Evolutionary conservation across 2,329 filamentous ascomycete species (phyloP), one percentile per base, ranked within the genome.

Genomic region (Phyllosticta capitalensis): DNA sequence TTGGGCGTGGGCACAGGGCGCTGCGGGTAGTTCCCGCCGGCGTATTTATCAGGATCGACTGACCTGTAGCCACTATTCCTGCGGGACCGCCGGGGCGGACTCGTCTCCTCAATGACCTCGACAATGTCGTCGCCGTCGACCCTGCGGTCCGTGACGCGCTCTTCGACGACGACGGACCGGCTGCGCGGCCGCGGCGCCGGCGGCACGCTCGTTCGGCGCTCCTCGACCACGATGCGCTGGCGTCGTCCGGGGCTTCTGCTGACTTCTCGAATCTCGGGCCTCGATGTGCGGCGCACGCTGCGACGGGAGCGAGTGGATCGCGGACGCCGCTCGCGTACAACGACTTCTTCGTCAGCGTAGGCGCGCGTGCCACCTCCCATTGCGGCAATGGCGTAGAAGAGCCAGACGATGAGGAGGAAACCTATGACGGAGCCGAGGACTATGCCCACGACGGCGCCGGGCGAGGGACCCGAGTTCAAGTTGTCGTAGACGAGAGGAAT

Each of bases 401-500:
- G 72, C 77, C 78, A 82, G 33, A 80, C 69, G 28, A 83, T 62
- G 5, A 83, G 70, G 22, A 83, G 69, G 69, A 82, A 81, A 53
- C 78, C 81, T 6, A 72, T 75, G 21, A 83, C 77, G 59, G 75
- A 77, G 62, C 81, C 81, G 24, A 83, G 73, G 5, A 81, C 79
- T 61, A 86, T 85, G 58, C 84, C 84, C 9, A 78, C 82, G 1
- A 87, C 79, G 48, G 79, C 78, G 58, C 81, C 83, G 0, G 83
- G 79, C 0, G 76, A 53, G 0, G 83, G 83, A 5, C 82, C 79
- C 24, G 72, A 66, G 67, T 80, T 71, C 33, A 82, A 73, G 56
- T 76, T 75, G 52, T 78, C 76, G 71, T 88, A 88, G 64, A 82
- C 82, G 24, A 81, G 79, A 1, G 84, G 83, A 65, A 88, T 84